Evolutionary conservation across 306 rosid genomes (phyloP).

Genomic region (Rubus parviflorus): DNA sequence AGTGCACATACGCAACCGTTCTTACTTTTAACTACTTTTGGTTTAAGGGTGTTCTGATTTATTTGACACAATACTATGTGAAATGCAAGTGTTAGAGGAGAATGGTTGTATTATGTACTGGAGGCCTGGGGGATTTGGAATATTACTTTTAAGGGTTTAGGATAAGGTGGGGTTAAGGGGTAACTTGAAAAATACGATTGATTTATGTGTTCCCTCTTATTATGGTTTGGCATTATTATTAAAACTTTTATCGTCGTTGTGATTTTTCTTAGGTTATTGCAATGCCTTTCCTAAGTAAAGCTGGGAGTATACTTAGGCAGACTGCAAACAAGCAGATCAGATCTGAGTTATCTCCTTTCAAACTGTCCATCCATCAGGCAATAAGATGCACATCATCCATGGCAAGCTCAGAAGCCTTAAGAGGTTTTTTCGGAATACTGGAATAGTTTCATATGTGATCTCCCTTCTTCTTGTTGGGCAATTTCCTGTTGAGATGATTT

Average conservation of each 20-base stretch:
- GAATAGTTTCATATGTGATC: background rate
- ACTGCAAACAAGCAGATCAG: constrained; percentile 45
- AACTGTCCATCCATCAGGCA: constrained; percentile 58
- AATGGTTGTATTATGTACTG: too few species aligned
- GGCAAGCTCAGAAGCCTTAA: constrained; percentile 56
- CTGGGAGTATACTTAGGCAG: constrained; percentile 70
- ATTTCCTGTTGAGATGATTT: constrained; percentile 1
- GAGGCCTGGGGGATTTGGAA: too few species aligned
- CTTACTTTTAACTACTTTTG: background rate
- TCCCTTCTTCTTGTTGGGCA: background rate
- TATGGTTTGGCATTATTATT: background rate
- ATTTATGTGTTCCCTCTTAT: background rate
- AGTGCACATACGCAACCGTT: background rate
- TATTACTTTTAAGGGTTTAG: background rate
- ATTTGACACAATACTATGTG: background rate
- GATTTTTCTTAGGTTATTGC: constrained; percentile 36
- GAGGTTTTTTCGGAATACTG: constrained; percentile 47
- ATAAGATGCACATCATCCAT: constrained; percentile 60
- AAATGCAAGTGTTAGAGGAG: background rate
- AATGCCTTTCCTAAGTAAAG: constrained; percentile 79
- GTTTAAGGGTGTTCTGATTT: background rate
- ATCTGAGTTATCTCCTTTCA: constrained; percentile 42
- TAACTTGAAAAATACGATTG: background rate
- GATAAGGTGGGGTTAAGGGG: background rate
- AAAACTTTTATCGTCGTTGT: background rate